Evolutionary conservation across 1,139 yeast species (phyloP).

Genomic region (Wickerhamomyces sp.): DNA sequence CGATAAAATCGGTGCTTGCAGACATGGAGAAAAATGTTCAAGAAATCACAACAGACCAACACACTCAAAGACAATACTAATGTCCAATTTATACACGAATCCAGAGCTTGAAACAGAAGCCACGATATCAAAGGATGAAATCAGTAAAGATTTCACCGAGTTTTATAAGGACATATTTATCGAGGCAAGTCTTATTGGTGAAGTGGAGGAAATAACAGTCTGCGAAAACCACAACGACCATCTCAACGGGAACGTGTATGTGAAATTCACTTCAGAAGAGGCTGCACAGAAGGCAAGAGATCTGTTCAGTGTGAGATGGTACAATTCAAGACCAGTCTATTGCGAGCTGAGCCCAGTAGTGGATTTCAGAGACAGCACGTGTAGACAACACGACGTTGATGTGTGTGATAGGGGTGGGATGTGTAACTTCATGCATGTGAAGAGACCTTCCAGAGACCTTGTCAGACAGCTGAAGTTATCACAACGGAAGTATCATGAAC

Average conservation of each 20-base stretch:
- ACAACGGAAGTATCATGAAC: constrained; percentile 27
- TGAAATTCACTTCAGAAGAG: constrained; percentile 48
- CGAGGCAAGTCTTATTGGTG: constrained; percentile 59
- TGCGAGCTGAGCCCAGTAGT: constrained; percentile 78
- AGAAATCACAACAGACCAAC: constrained; percentile 70
- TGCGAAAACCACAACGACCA: constrained; percentile 84
- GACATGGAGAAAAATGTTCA: constrained; percentile 90
- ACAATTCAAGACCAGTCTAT: constrained; percentile 71
- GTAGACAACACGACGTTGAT: constrained; percentile 62
- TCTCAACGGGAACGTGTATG: constrained; percentile 80
- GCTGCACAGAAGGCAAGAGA: constrained; percentile 61
- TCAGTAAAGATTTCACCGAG: constrained; percentile 52
- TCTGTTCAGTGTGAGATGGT: constrained; percentile 77
- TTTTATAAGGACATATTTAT: constrained; percentile 72
- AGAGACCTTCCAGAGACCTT: constrained; percentile 48
- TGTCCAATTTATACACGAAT: constrained; percentile 67
- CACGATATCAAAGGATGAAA: constrained; percentile 30
- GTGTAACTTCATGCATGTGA: constrained; percentile 85
- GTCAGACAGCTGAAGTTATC: constrained; percentile 35
- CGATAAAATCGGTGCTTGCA: constrained; percentile 84
- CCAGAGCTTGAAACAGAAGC: constrained; percentile 35
- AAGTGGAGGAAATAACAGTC: constrained; percentile 61
- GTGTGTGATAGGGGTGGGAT: constrained; percentile 72
- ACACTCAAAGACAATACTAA: constrained; percentile 60
- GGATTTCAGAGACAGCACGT: constrained; percentile 68